Evolutionary conservation across 768 basidiomycete species (phyloP), one percentile per base, ranked within the genome.

Genomic region (Amylocystis lapponica): DNA sequence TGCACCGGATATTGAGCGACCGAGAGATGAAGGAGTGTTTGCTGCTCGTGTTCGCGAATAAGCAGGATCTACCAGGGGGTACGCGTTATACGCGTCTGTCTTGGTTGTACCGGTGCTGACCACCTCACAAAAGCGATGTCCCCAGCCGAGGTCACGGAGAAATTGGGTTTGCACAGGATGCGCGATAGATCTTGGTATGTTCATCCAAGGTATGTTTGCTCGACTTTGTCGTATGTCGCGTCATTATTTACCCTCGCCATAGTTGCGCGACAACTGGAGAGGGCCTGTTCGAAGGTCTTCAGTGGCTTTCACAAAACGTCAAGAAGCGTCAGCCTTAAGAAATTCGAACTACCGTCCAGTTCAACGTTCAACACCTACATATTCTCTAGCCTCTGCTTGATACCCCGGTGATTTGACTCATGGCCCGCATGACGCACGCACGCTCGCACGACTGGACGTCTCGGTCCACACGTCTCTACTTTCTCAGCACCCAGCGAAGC

Each of bases 181-280:
- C 83, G 90, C 47, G 94, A 97, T 59, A 76, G 95, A 48, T 92
- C 87, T 64, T 98, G 95, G 95, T 98, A 97, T 76, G 94, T 97
- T 41, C 95, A 98, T 69, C 95, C 95, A 39, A 96, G 93, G 87
- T 95, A 65, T 55, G 78, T 31, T 13, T 43, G 40, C n/a, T n/a
- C 19, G 25, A 2, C 17, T 10, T 16, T 33, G 31, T 41, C 42
- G 20, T n/a, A 4, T 29, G 33, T 55, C 22, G 7, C 23, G 32
- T 29, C 13, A 42, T 27, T 17, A 43, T 26, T 16, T 29, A 9
- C 12, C 21, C 12, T 19, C 27, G n/a, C 4, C 41, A 14, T 48
- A 96, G 93, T 66, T 96, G 93, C 59, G 93, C 93, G 14, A 94
- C 92, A 22, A 93, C 92, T 21, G 95, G 95, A 23, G 95, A 97